Evolutionary conservation across 345 rosid genomes (phyloP).

Genomic region (Anastatica hierochuntica): DNA sequence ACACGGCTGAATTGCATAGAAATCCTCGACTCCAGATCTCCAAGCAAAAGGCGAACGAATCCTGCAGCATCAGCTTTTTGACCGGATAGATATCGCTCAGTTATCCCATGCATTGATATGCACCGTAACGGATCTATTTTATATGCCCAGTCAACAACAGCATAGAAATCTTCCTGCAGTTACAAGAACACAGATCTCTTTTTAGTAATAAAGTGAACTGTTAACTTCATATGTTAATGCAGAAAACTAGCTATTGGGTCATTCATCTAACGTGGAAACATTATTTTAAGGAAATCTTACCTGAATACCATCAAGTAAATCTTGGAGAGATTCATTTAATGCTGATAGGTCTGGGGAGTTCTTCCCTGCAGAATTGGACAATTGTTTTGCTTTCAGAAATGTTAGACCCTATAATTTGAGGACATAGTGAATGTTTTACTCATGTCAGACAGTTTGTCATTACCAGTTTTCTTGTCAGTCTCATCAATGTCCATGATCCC

Average conservation of each 20-base stretch:
- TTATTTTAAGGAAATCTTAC: too few relatives aligned
- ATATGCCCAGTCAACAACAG: constrained; percentile 99
- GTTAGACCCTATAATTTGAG: background rate
- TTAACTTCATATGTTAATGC: too few relatives aligned
- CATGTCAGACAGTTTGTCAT: constrained; percentile 7
- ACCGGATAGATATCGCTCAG: constrained; percentile 92
- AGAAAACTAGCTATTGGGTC: background rate
- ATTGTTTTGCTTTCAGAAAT: constrained; percentile 8
- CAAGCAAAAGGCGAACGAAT: constrained; percentile 94
- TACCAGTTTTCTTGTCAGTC: constrained; percentile 68
- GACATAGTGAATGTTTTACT: constrained; percentile 5
- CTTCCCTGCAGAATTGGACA: constrained; percentile 47
- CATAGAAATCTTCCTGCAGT: constrained; percentile 88
- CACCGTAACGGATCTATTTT: constrained; percentile 94
- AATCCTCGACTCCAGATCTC: constrained; percentile 83
- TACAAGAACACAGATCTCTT: constrained; percentile 12
- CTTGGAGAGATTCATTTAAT: constrained; percentile 89
- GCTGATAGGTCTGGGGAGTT: constrained; percentile 63
- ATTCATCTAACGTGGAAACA: constrained; percentile 35
- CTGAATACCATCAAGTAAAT: constrained; percentile 95
- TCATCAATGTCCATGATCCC: constrained; percentile 96
- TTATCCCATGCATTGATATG: constrained; percentile 98
- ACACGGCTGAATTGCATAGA: constrained; percentile 90
- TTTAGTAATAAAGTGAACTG: background rate
- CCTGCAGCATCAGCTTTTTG: constrained; percentile 99